These are phyloP conservation scores for Amesomyces nigricolor DNA, from an alignment of 2,329 filamentous ascomycete species.

Conservation along the genomic window DNA sequence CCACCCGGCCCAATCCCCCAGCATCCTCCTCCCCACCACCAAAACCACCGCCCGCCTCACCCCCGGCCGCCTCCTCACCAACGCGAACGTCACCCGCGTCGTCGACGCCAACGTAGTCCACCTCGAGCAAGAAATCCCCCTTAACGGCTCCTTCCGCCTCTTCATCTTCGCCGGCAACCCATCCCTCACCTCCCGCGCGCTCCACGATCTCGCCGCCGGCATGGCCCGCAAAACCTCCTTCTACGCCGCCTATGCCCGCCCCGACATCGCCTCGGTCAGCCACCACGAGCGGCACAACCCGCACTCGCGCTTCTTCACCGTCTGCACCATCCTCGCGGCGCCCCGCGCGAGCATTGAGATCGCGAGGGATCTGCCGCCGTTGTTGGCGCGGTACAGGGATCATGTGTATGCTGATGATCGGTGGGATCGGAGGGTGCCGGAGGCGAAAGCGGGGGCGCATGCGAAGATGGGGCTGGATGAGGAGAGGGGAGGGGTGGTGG, in stretches of 20 bases:
- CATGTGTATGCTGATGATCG: conserved; percentile 85
- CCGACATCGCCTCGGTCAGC: conserved; percentile 57
- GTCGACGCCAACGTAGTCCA: conserved; percentile 86
- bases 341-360: conserved; percentile 68
- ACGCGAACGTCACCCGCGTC: conserved; percentile 77
- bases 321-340: conserved; percentile 69
- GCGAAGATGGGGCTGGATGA: conserved; percentile 78
- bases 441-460: conserved; percentile 70
- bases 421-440: conserved; percentile 63
- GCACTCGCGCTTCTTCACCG: conserved; percentile 73
- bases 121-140: conserved; percentile 80
- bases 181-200: conserved; percentile 52
- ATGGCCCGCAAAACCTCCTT: conserved; percentile 65
- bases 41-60: conserved; percentile 58
- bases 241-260: conserved; percentile 58
- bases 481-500: conserved; percentile 69
- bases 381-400: conserved; percentile 70
- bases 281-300: conserved; percentile 82
- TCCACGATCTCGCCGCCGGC: conserved; percentile 63
- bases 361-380: conserved; percentile 59
- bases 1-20: conserved; percentile 64
- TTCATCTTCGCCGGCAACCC: conserved; percentile 78
- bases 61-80: conserved; percentile 70
- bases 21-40: conserved; percentile 60
- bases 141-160: conserved; percentile 82